Conservation (phyloP, 2,329 filamentous ascomycete species). For the Pyrenophora seminiperda region DNA sequence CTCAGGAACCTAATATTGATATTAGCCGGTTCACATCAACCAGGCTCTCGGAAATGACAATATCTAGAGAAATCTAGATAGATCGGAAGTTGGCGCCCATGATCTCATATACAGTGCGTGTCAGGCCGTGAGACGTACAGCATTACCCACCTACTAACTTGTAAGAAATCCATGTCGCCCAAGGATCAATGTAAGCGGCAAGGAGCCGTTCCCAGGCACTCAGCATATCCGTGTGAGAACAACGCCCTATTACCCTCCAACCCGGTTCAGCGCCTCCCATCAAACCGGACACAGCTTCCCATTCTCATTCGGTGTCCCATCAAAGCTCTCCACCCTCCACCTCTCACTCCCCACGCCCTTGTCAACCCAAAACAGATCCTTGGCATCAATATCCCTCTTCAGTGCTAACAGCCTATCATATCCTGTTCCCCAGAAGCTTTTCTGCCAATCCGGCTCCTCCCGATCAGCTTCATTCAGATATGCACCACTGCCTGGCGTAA, state of each 20-base stretch:
- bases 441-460: slow-evolving; percentile 20
- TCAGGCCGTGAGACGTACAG: too few relatives aligned
- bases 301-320: slow-evolving; percentile 31
- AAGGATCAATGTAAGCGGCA: background rate
- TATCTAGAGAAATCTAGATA: too few relatives aligned
- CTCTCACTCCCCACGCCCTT: slow-evolving; percentile 32
- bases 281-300: slow-evolving; percentile 26
- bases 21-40: slow-evolving; percentile 1
- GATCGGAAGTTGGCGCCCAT: too few relatives aligned
- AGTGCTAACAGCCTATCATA: slow-evolving; percentile 13
- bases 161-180: background rate
- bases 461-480: slow-evolving; percentile 28
- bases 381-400: slow-evolving; percentile 20
- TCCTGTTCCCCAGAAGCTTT: slow-evolving; percentile 21
- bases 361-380: slow-evolving; percentile 25
- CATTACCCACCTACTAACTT: too few relatives aligned
- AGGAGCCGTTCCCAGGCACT: background rate
- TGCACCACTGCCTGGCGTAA: slow-evolving; percentile 33
- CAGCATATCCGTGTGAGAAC: too few relatives aligned
- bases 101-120: too few relatives aligned
- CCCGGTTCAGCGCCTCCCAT: too few relatives aligned
- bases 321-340: slow-evolving; percentile 28
- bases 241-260: too few relatives aligned
- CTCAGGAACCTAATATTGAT: background rate
- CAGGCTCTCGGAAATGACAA: background rate